phyloP scores from a whole-genome alignment of 2,329 filamentous ascomycete genomes.

The Dothideomycetes sp. region DNA sequence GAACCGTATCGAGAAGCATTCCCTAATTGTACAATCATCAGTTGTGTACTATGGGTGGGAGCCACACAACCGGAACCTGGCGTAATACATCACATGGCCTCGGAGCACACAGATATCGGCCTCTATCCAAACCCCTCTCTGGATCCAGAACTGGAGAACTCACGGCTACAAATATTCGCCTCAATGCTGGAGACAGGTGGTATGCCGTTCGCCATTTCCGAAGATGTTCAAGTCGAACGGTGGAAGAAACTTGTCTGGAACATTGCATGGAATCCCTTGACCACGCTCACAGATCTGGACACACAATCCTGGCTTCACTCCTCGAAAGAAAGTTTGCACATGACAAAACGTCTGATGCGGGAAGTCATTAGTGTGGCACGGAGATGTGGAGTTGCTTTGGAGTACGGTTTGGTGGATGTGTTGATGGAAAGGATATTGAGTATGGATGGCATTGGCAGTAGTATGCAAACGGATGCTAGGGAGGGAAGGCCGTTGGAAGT shows the following conservation, averaged over 20 bases:
- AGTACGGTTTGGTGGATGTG: slow-evolving; percentile 30
- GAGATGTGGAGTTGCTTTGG: slow-evolving; percentile 29
- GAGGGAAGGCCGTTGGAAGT: slow-evolving; percentile 36
- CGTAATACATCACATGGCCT: slow-evolving; percentile 41
- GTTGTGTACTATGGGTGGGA: slow-evolving; percentile 47
- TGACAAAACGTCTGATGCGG: slow-evolving; percentile 34
- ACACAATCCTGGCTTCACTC: slow-evolving; percentile 36
- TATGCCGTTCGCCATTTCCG: slow-evolving; percentile 39
- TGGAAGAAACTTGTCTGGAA: slow-evolving; percentile 56
- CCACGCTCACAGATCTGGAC: slow-evolving; percentile 34
- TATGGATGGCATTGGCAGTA: slow-evolving; percentile 34
- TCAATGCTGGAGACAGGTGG: slow-evolving; percentile 36
- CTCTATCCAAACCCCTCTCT: slow-evolving; percentile 36
- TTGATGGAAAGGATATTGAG: slow-evolving; percentile 32
- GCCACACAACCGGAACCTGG: slow-evolving; percentile 43
- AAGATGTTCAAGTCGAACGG: slow-evolving; percentile 47
- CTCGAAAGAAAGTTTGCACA: slow-evolving; percentile 29
- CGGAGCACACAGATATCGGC: slow-evolving; percentile 48
- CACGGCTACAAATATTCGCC: slow-evolving; percentile 33
- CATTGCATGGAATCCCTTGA: slow-evolving; percentile 51
- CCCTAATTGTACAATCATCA: slow-evolving; percentile 46
- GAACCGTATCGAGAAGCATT: slow-evolving; percentile 43
- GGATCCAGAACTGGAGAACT: slow-evolving; percentile 26
- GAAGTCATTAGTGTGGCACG: slow-evolving; percentile 36
- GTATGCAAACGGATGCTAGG: slow-evolving; percentile 38